Base-by-base conservation (phyloP, 805 yeast species). In the Lipomyces yamanashiensis region DNA sequence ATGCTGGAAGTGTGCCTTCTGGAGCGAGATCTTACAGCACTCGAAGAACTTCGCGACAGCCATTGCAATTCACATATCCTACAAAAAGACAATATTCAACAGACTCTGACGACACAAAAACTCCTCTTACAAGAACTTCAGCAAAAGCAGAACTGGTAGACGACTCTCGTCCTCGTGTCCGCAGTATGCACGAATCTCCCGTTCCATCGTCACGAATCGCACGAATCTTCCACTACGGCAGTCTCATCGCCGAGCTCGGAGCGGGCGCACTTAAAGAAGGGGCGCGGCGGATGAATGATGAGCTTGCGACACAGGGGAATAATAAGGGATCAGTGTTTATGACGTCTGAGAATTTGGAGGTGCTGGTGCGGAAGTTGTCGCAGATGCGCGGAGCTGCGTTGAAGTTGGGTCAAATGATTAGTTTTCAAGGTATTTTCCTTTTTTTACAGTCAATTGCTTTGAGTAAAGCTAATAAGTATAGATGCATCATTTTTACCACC, bases 351-450 rank as follows among this genome's bases (percentile, higher is more conserved):
- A 95, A 93, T 75, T 86, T 95, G 49, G 97, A 93, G 71, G 77
- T 96, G 58, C 85, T 95, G 80, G 96, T 96, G 12, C 86, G 85
- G 71, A 92, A 91, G 74, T 85, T 95, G 71, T 85, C 95, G 57
- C 86, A 90, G 73, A 95, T 95, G 99, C 84, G 99, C 73, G 99
- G 99, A n/a, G 99, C 98, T 1, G 99, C 99, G 2, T 80, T 95
- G 73, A 95, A 95, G 73, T 84, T 95, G 61, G 99, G 99, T n/a
- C 99, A 95, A 77, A 85, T 95, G 88, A 79, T 95, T 76, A 90
- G 97, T 1, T 93, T 95, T 75, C 99, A 95, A 76, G 70, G 68
- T 64, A 28, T n/a, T 17, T 39, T 34, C 28, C 1, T 5, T 9
- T 15, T 12, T n/a, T 6, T 17, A 34, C 7, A 4, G 10, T 9